phyloP scores from a whole-genome alignment of 1,284 basidiomycete genomes.

The Ceratorhiza oryzae-sativae region DNA sequence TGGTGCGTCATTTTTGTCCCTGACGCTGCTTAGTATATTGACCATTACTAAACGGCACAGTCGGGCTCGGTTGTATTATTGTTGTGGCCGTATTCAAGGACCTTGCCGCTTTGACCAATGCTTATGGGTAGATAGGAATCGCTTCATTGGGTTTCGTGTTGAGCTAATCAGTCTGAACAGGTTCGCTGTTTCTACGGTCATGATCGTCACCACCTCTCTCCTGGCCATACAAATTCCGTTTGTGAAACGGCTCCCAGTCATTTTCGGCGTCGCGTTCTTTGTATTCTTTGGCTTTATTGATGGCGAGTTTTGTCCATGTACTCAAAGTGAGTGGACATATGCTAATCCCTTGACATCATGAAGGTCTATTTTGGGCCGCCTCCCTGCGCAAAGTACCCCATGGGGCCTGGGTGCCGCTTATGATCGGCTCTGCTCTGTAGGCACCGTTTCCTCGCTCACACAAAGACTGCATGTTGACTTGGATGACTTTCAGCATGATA shows the following conservation, averaged over 20 bases:
- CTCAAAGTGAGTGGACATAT: background rate
- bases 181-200: slow-evolving; percentile 68
- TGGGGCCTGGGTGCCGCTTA: slow-evolving; percentile 69
- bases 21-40: too few species aligned
- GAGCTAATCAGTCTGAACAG: slow-evolving; percentile 46
- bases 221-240: slow-evolving; percentile 65
- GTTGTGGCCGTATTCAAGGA: slow-evolving; percentile 66
- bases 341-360: background rate
- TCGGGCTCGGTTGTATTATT: slow-evolving; percentile 64
- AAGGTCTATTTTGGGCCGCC: slow-evolving; percentile 67
- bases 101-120: slow-evolving; percentile 60
- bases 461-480: background rate
- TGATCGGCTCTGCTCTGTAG: slow-evolving; percentile 61
- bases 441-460: slow-evolving; percentile 41
- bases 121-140: slow-evolving; percentile 57
- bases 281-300: slow-evolving; percentile 68
- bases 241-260: slow-evolving; percentile 59
- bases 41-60: too few species aligned
- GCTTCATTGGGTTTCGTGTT: background rate
- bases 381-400: slow-evolving; percentile 65
- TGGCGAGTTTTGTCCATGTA: slow-evolving; percentile 45
- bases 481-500: slow-evolving; percentile 48
- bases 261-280: slow-evolving; percentile 60
- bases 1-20: slow-evolving; percentile 50
- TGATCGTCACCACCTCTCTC: slow-evolving; percentile 66